A percentile compares a stretch with the other conserved stretches of the same genome.
Evolutionary conservation across 768 basidiomycete genomes (phyloP).

Genomic region (Nidularia pulvinata): DNA sequence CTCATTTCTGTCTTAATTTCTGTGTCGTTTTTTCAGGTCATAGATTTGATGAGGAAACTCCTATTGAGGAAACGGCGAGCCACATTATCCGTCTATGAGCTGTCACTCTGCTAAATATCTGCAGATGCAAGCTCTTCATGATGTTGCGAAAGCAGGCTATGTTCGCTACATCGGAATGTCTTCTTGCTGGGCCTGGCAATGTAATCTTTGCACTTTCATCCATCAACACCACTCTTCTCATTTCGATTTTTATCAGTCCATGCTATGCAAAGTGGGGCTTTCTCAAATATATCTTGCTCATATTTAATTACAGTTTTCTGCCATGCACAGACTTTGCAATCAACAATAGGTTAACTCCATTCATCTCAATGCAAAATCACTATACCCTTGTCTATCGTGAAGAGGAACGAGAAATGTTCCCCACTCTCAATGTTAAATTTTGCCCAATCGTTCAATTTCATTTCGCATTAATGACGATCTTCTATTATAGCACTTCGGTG

Average conservation of each 20-base stretch:
- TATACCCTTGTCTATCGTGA: slow-evolving; percentile 63
- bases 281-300: background rate
- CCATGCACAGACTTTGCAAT: slow-evolving; percentile 52
- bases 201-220: slow-evolving; percentile 16
- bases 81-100: background rate
- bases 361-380: slow-evolving; percentile 74
- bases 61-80: slow-evolving; percentile 52
- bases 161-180: slow-evolving; percentile 62
- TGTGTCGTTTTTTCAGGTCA: slow-evolving; percentile 29
- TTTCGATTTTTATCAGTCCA: slow-evolving; percentile 30
- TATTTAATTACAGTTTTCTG: background rate
- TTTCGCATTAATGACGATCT: background rate
- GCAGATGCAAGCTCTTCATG: slow-evolving; percentile 68
- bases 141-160: slow-evolving; percentile 62
- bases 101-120: background rate
- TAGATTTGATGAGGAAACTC: slow-evolving; percentile 55
- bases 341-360: slow-evolving; percentile 53
- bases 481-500: slow-evolving; percentile 39
- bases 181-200: slow-evolving; percentile 55
- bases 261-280: slow-evolving; percentile 47
- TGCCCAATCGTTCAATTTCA: background rate
- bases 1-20: slow-evolving; percentile 7
- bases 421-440: slow-evolving; percentile 43
- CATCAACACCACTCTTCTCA: background rate
- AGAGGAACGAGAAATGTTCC: slow-evolving; percentile 67